A percentile compares a stretch with the other conserved stretches of the same genome.
Evolutionary conservation across 2,329 filamentous ascomycete genomes (phyloP).

Genomic region (Fusarium citri): DNA sequence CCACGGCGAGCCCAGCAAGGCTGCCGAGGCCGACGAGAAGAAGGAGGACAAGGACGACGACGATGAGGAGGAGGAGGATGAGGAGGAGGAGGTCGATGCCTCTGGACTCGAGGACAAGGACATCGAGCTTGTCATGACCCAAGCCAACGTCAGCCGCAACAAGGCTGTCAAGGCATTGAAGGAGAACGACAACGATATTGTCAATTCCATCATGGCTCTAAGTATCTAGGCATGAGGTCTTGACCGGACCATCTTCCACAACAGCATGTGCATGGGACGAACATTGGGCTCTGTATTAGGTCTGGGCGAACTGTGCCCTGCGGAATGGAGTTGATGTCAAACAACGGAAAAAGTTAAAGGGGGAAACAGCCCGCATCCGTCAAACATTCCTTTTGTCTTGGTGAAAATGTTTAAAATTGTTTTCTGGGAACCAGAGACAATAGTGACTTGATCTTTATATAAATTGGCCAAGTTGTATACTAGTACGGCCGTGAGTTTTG

Average conservation of each 20-base stretch:
- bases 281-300: conserved; percentile 49
- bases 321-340: conserved; percentile 47
- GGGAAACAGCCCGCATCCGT: conserved; percentile 37
- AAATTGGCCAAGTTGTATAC: not conserved
- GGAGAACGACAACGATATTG: conserved; percentile 99
- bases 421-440: not conserved
- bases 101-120: conserved; percentile 97
- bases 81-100: conserved; percentile 95
- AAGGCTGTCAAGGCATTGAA: conserved; percentile 98
- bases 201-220: conserved; percentile 99
- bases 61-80: conserved; percentile 87
- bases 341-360: conserved; percentile 46
- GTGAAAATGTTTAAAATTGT: conserved; percentile 1
- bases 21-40: conserved; percentile 70
- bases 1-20: conserved; percentile 75
- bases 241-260: conserved; percentile 40
- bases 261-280: conserved; percentile 45
- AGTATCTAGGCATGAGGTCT: conserved; percentile 70
- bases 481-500: not conserved
- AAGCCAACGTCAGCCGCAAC: conserved; percentile 95
- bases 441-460: not conserved
- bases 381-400: not conserved
- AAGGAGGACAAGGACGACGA: conserved; percentile 87
- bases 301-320: conserved; percentile 41
- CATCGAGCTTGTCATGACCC: conserved; percentile 98